Percentiles rank a stretch among this genome's conserved stretches.
Conservation (phyloP, 1,139 yeast species). For the Kurtzmaniella quercitrusa region DNA sequence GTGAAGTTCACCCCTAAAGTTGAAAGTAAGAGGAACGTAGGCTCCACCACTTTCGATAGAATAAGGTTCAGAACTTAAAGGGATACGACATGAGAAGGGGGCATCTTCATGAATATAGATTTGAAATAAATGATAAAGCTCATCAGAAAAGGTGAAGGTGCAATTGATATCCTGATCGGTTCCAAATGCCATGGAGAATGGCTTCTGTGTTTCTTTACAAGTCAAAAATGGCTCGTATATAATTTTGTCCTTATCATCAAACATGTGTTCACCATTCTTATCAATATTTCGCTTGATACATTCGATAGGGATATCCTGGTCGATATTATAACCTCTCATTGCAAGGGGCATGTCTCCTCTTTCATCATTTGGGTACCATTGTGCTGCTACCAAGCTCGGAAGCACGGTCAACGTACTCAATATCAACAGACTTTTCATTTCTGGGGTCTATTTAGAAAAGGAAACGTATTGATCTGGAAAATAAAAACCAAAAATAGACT, state of each 20-base stretch:
- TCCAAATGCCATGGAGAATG: conserved; percentile 52
- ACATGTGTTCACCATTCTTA: conserved; percentile 64
- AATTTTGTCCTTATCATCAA: conserved; percentile 56
- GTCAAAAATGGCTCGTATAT: conserved; percentile 55
- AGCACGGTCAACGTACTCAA: not conserved
- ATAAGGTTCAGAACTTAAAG: conserved; percentile 41
- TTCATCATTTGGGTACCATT: conserved; percentile 33
- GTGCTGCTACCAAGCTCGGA: conserved; percentile 12
- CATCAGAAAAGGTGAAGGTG: conserved; percentile 62
- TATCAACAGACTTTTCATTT: not conserved
- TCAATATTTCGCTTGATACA: conserved; percentile 69
- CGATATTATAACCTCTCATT: conserved; percentile 33
- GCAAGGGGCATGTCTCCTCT: conserved; percentile 36
- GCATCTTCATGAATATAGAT: conserved; percentile 73
- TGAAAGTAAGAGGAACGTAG: conserved; percentile 57
- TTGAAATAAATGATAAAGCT: conserved; percentile 67
- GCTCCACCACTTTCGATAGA: conserved; percentile 48
- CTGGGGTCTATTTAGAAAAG: not conserved
- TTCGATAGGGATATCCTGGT: conserved; percentile 48
- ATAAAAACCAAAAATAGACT: not conserved
- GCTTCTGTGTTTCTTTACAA: conserved; percentile 62
- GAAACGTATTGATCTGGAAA: not conserved
- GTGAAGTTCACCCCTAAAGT: conserved; percentile 63
- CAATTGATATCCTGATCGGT: conserved; percentile 54
- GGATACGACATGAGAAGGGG: conserved; percentile 68